A percentile compares a stretch with the other conserved stretches of the same genome.
These are phyloP conservation scores for Leptosphaerulina australis DNA, from an alignment of 2,329 filamentous ascomycete species.

Conservation along the genomic window DNA sequence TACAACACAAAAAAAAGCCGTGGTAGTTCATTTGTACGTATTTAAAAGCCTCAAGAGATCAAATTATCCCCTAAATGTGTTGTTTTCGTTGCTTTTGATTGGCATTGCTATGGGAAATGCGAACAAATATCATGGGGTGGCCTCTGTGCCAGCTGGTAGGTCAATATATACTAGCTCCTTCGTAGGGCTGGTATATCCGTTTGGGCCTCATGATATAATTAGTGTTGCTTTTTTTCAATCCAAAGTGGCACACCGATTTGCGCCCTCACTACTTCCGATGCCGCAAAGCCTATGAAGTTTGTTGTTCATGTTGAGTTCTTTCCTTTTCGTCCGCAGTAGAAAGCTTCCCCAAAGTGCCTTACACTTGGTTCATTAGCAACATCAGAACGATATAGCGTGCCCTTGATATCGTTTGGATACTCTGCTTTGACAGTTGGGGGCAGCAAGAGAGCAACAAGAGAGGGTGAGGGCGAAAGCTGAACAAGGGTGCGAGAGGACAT, in stretches of 20 bases:
- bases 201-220: too few species aligned
- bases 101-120: too few species aligned
- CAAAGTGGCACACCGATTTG: slow-evolving; percentile 52
- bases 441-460: slow-evolving; percentile 50
- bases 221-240: too few species aligned
- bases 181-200: too few species aligned
- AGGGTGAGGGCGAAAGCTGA: slow-evolving; percentile 49
- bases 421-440: slow-evolving; percentile 51
- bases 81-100: too few species aligned
- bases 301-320: slow-evolving; percentile 53
- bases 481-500: slow-evolving; percentile 29
- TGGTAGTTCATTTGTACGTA: too few species aligned
- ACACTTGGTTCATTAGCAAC: slow-evolving; percentile 52
- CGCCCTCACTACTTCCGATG: slow-evolving; percentile 44
- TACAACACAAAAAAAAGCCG: too few species aligned
- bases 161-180: too few species aligned
- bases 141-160: too few species aligned
- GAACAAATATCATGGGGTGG: too few species aligned
- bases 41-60: too few species aligned
- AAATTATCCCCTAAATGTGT: too few species aligned
- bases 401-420: slow-evolving; percentile 51
- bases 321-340: slow-evolving; percentile 49
- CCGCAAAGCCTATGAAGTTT: slow-evolving; percentile 50
- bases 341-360: slow-evolving; percentile 52
- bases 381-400: slow-evolving; percentile 41